Conservation (phyloP, 176 grass and related monocot genomes). For the Hordeum vulgare region MorexV3_pseudomolecules_assembly NC_058523.1:5696803-5697302, state of each 20-base stretch:
- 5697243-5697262: neutral
- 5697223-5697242: neutral
- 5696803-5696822: constrained; percentile 27
- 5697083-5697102: neutral
- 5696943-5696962: constrained; percentile 78
- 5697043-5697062: neutral
- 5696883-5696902: constrained; percentile 84
- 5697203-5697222: neutral
- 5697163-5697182: neutral
- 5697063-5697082: neutral
- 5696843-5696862: constrained; percentile 67
- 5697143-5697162: neutral
- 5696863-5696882: constrained; percentile 76
- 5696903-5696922: constrained; percentile 93
- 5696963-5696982: constrained; percentile 78
- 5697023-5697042: constrained; percentile 13
- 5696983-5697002: constrained; percentile 63
- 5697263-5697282: neutral
- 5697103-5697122: neutral
- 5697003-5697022: constrained; percentile 37
- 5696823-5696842: constrained; percentile 44
- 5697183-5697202: neutral
- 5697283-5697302: neutral
- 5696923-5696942: constrained; percentile 69
- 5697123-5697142: neutral